Evolutionary conservation across 148 eudicot species (phyloP).

Genomic region (Agrostemma githago): DNA sequence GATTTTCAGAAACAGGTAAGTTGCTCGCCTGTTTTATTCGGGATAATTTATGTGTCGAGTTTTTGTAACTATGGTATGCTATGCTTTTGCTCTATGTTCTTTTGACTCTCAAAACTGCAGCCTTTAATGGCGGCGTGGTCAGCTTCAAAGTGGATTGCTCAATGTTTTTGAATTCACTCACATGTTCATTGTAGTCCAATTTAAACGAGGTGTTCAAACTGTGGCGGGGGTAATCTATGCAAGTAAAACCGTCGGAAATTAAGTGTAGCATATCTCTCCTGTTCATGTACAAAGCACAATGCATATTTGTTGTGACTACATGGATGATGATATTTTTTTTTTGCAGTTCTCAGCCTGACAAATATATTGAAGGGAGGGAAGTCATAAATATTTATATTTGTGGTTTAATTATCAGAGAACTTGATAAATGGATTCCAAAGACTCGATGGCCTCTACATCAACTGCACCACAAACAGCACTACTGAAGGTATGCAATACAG

Average conservation of each 20-base stretch:
- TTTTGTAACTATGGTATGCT: too few species aligned
- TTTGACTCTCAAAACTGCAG: too few species aligned
- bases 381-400: neutral
- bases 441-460: neutral
- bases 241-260: neutral
- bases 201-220: neutral
- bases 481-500: neutral
- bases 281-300: neutral
- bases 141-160: neutral
- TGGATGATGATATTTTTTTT: neutral
- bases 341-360: neutral
- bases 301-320: neutral
- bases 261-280: neutral
- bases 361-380: neutral
- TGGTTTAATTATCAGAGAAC: neutral
- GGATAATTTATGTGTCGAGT: too few species aligned
- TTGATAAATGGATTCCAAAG: neutral
- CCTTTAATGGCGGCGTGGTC: too few species aligned
- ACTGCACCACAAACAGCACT: neutral
- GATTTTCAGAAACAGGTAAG: too few species aligned
- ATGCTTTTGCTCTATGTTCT: too few species aligned
- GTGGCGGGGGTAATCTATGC: too few species aligned
- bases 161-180: neutral
- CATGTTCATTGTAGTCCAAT: neutral
- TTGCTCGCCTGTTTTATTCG: too few species aligned